Conservation (phyloP, 768 basidiomycete genomes). For the Dacryopinax spathularia region DNA sequence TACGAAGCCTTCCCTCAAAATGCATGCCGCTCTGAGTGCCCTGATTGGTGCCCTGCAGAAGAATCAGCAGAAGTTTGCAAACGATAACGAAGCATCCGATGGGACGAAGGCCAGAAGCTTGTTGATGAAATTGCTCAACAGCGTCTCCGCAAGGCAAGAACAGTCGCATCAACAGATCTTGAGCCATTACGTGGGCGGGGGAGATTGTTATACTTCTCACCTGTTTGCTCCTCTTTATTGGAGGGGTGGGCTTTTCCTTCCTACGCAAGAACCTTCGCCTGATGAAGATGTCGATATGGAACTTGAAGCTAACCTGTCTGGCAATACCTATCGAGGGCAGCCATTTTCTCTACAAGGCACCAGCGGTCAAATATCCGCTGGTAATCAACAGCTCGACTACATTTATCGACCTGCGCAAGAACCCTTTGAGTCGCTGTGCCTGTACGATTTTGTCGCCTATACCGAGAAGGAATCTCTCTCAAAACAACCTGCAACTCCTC, state of each 20-base stretch:
- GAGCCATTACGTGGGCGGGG: conserved; percentile 24
- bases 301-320: no score
- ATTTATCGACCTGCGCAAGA: conserved; percentile 6
- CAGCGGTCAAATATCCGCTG: no score
- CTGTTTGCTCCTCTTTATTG: conserved; percentile 26
- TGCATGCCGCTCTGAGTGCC: conserved; percentile 31
- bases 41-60: conserved; percentile 27
- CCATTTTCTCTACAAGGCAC: no score
- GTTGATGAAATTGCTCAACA: conserved; percentile 27
- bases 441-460: conserved; percentile 23
- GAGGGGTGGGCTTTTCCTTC: conserved; percentile 15
- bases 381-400: conserved; percentile 22
- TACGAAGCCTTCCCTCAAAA: conserved; percentile 30
- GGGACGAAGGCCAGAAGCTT: conserved; percentile 21
- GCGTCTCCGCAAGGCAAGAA: conserved; percentile 29
- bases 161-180: conserved; percentile 28
- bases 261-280: conserved; percentile 1
- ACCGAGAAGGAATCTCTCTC: conserved; percentile 15
- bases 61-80: conserved; percentile 22
- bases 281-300: background rate
- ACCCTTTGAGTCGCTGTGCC: background rate
- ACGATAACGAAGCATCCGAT: conserved; percentile 14
- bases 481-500: conserved; percentile 1
- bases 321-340: no score
- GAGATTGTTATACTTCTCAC: conserved; percentile 30